Evolutionary conservation across 768 basidiomycete species (phyloP).

Genomic region (Calvatia gigantea): DNA sequence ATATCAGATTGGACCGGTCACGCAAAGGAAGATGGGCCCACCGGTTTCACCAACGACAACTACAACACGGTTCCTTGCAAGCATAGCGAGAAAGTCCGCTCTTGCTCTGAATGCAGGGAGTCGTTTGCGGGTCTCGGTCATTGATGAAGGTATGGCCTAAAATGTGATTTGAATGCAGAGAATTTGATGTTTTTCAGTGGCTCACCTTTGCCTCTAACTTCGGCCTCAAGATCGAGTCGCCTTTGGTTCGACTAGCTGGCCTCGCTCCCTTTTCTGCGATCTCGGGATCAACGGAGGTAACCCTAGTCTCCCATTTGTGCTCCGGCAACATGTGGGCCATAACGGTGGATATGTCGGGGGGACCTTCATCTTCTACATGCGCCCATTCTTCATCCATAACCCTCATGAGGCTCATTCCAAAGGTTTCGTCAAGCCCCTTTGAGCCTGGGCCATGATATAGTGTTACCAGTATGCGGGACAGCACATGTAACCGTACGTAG

Average conservation of each 20-base stretch:
- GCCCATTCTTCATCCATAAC: constrained; percentile 73
- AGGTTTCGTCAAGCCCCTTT: constrained; percentile 60
- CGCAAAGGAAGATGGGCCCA: constrained; percentile 23
- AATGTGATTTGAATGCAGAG: not conserved
- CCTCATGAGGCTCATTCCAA: constrained; percentile 68
- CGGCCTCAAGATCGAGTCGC: not conserved
- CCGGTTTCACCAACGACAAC: constrained; percentile 92
- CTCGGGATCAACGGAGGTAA: not conserved
- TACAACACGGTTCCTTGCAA: constrained; percentile 62
- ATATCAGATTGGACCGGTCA: not conserved
- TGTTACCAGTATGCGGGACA: constrained; percentile 56
- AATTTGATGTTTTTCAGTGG: not conserved
- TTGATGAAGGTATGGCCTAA: constrained; percentile 24
- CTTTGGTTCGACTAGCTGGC: not conserved
- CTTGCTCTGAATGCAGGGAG: constrained; percentile 77
- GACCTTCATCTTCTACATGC: constrained; percentile 59
- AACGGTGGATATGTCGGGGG: constrained; percentile 71
- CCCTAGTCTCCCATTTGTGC: constrained; percentile 7
- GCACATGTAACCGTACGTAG: constrained; percentile 82
- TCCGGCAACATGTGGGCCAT: constrained; percentile 54
- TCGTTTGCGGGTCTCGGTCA: constrained; percentile 52
- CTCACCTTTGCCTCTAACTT: not conserved
- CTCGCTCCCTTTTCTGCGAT: not conserved
- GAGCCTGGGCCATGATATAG: constrained; percentile 53
- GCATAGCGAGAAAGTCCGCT: constrained; percentile 54